Base-by-base conservation (phyloP, 2,329 filamentous ascomycete species). In the Dactylellina sp. region DNA sequence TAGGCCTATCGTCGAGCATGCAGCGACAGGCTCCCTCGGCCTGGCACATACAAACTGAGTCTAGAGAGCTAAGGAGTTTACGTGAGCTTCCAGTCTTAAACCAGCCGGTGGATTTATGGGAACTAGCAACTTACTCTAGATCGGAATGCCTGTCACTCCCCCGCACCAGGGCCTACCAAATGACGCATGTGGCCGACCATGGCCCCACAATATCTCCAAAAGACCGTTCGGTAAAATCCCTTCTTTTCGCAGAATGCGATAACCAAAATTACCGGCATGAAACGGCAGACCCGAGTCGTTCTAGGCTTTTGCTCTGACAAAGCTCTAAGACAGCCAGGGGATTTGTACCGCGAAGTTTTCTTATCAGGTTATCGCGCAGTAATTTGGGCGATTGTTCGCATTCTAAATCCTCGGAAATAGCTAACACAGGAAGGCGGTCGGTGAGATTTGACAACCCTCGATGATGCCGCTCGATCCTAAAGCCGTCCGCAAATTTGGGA, bases 151-250 rank as follows among this genome's bases (percentile, higher is more conserved):
- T 32, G 50, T n/a, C 20, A n/a, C n/a, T 5, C 9, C 55, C 53
- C 56, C 47, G 56, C 40, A 32, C 20, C n/a, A 28, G 52, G 24
- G 20, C 46, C n/a, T 16, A 42, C 40, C 28, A 37, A 32, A 74
- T 66, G 61, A 66, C 61, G 61, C 61, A 61, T 46, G 28, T 24
- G 39, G 44, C 61, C 49, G n/a, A n/a, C 61, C 61, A 61, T 61
- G 65, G 53, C 56, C 20, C n/a, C n/a, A n/a, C n/a, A n/a, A n/a
- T n/a, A n/a, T n/a, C n/a, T n/a, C n/a, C n/a, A n/a, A n/a, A n/a
- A n/a, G n/a, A n/a, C 32, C 37, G 32, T 22, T 61, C 55, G 49
- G 47, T 55, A 55, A 56, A 61, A 47, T 37, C 44, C 50, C 22
- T 14, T 47, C 28, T 55, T 18, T 22, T 24, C 16, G 20, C 7